Base-by-base conservation (phyloP, 768 basidiomycete genomes). In the Podaxis rugospora region DNA sequence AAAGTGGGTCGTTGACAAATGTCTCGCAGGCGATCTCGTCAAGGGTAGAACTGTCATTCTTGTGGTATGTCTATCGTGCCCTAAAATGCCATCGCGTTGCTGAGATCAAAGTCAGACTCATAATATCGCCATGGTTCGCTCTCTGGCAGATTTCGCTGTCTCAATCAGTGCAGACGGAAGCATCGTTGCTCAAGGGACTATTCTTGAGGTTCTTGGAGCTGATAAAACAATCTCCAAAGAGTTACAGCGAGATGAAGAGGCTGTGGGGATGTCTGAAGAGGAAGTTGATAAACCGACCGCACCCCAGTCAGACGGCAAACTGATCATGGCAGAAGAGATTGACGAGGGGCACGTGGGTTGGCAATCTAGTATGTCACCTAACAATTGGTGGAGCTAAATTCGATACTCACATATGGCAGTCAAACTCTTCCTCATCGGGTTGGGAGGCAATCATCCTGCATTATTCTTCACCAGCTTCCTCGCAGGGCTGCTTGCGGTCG, bases 41-140 rank as follows among this genome's bases (percentile, higher is more conserved):
- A 73, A 77, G n/a, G 85, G 83, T 14, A 81, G 93, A 57, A 96
- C 95, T 0, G 76, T 95, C 57, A 79, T 97, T 47, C 80, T 97
- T 35, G 93, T 96, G 49, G 84, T 83, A 66, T 46, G 77, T 71
- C 21, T 40, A 18, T 37, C 51, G 9, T 27, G 62, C 28, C 14
- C 35, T 5, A 21, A 9, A 25, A 14, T 59, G 18, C 47, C 21
- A 35, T 40, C 14, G 32, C 39, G 39, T 21, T 27, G 14, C 23
- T 44, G 44, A 40, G 25, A n/a, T 5, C 13, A 10, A 18, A 16
- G 13, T n/a, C 57, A 79, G 78, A 78, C 78, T 1, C 78, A 80
- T 61, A 79, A 81, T 57, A 77, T 87, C 11, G 76, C 79, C 2
- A 73, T 88, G 70, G 72, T 78, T 1, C 73, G 73, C 16, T 76